A percentile compares a stretch with the other conserved stretches of the same genome.
Conservation (phyloP, 1,139 yeast species). For the Eremothecium cymbalariae region DNA sequence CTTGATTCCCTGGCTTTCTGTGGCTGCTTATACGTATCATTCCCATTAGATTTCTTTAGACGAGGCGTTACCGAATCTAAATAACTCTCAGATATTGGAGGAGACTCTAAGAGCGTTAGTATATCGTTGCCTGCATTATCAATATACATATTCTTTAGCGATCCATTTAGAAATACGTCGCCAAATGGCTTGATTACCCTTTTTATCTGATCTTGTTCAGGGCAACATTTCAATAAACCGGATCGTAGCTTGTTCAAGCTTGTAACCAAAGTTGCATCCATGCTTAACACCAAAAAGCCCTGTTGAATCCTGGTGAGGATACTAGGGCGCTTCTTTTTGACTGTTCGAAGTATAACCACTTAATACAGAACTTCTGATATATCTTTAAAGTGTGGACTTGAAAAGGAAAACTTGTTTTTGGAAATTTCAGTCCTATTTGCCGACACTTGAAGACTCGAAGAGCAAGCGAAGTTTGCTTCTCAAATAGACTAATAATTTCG, state of each 20-base stretch:
- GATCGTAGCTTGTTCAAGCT: slow-evolving; percentile 27
- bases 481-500: background rate
- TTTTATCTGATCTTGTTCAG: slow-evolving; percentile 27
- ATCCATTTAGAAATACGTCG: slow-evolving; percentile 10
- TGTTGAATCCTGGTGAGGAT: background rate
- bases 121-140: slow-evolving; percentile 21
- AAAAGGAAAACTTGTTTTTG: too few species aligned
- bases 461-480: too few species aligned
- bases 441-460: too few species aligned
- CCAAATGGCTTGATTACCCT: slow-evolving; percentile 28
- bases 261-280: slow-evolving; percentile 26
- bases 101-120: slow-evolving; percentile 26
- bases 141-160: slow-evolving; percentile 17
- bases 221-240: slow-evolving; percentile 26
- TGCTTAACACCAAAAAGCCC: slow-evolving; percentile 7
- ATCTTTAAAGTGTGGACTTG: too few species aligned
- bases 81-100: slow-evolving; percentile 26
- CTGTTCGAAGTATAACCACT: too few species aligned
- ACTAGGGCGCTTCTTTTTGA: too few species aligned
- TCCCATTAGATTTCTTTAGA: too few species aligned
- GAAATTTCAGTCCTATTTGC: too few species aligned
- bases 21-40: too few species aligned
- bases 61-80: slow-evolving; percentile 15
- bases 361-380: too few species aligned
- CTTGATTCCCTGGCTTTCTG: too few species aligned